Percentiles rank a stretch among this genome's conserved stretches.
Conservation (phyloP, 306 rosid species). For the Dalbergia cochinchinensis region DNA sequence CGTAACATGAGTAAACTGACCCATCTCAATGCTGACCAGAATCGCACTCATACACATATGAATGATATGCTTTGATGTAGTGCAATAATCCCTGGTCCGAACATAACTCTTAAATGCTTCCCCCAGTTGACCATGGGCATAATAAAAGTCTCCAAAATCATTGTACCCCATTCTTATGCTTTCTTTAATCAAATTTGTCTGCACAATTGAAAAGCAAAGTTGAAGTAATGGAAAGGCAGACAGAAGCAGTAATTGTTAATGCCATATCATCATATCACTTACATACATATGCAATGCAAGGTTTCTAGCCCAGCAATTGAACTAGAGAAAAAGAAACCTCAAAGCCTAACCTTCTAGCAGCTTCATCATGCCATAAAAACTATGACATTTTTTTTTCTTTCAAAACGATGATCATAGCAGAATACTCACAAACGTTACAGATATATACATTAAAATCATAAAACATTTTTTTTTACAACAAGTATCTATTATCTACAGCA, state of each 20-base stretch:
- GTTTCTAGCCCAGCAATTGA: background rate
- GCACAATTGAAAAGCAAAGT: constrained; percentile 46
- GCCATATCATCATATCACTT: background rate
- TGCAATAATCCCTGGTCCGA: constrained; percentile 99
- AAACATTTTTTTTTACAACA: background rate
- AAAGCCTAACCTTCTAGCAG: background rate
- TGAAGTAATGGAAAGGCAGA: constrained; percentile 31
- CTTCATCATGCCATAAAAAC: background rate
- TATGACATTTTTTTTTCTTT: no score
- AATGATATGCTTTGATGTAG: constrained; percentile 89
- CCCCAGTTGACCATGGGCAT: constrained; percentile 87
- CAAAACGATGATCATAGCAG: background rate
- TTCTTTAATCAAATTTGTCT: constrained; percentile 99
- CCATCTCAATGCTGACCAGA: constrained; percentile 98
- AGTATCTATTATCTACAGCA: background rate
- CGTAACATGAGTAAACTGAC: constrained; percentile 92
- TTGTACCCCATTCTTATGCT: constrained; percentile 99
- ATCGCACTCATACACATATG: constrained; percentile 97
- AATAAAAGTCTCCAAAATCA: constrained; percentile 96
- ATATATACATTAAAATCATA: no score
- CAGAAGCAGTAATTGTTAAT: background rate
- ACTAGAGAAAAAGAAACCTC: constrained; percentile 2
- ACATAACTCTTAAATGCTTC: constrained; percentile 95
- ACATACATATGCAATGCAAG: background rate
- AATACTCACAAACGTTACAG: background rate